Evolutionary conservation across 495 filamentous ascomycete species (phyloP), one percentile per base, ranked within the genome.

Genomic region (Chaetomidium leptoderma): DNA sequence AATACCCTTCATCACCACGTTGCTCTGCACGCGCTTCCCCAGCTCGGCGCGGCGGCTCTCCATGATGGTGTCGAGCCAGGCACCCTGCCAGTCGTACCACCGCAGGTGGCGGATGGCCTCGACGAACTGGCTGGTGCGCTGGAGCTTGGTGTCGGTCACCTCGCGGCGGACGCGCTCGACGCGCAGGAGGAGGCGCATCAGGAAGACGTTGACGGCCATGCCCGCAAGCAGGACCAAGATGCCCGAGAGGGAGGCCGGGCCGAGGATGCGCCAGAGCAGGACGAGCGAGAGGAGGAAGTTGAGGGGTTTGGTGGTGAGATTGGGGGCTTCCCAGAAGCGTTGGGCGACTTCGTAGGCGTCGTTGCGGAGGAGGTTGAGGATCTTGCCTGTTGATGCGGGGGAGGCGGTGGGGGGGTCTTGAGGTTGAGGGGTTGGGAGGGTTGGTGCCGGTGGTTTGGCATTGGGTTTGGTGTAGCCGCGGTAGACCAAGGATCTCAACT

Each of bases 301-400:
- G 16, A 91, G 64, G 2, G 90, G 90, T 53, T 84, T 83, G 11
- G 82, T 83, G 29, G 90, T 70, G 27, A 95, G 63, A n/a, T 66
- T 66, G 32, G 83, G 78, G 40, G 89, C 82, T 59, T 95, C 90
- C 89, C 89, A 95, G 61, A 92, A 91, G 43, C 71, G 69, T 62
- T 95, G 90, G 3, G 89, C 81, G 19, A 95, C 81, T 63, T 92
- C 88, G 65, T 95, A 95, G 5, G 85, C 87, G 73, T 95, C 90
- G 33, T 67, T 77, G 58, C 87, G 83, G 71, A 92, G 81, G 5
- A 95, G 68, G 63, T 92, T 92, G 56, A 92, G 80, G 35, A 92
- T 91, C 64, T 92, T 92, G 17, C 89, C 90, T 70, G 88, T 88
- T 0, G 86, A 86, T 0, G 89, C 87, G 3, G 86, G 80, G 33